Conservation (phyloP, 176 grass and related monocot genomes). For the Phragmites australis region DNA sequence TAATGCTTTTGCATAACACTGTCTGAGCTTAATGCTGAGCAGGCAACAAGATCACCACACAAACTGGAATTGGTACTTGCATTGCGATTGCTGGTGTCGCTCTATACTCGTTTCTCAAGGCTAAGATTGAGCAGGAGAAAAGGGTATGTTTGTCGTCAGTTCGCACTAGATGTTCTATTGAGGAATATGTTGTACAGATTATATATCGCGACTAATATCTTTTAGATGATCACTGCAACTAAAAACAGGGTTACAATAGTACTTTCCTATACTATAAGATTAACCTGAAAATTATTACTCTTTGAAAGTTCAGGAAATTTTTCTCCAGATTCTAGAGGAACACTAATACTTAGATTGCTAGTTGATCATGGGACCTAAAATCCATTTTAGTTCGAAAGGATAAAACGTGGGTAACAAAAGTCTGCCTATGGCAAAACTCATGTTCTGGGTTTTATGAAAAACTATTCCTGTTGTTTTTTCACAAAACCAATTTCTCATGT, state of each 20-base stretch:
- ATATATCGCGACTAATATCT: neutral
- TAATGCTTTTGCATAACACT: neutral
- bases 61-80: slow-evolving; percentile 83
- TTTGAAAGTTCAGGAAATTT: neutral
- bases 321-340: neutral
- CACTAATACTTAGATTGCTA: neutral
- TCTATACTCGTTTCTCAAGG: slow-evolving; percentile 83
- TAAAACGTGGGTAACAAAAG: neutral
- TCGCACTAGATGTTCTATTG: slow-evolving; percentile 1
- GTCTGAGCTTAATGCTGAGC: slow-evolving; percentile 20
- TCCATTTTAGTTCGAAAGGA: neutral
- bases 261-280: neutral
- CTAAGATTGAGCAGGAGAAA: slow-evolving; percentile 88
- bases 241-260: neutral
- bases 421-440: neutral
- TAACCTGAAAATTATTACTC: neutral
- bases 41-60: slow-evolving; percentile 87
- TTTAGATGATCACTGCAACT: no score
- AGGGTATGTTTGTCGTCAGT: slow-evolving; percentile 51
- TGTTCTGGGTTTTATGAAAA: neutral
- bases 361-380: neutral
- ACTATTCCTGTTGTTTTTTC: neutral
- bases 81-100: slow-evolving; percentile 90
- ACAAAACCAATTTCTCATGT: neutral
- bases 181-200: slow-evolving; percentile 8